Conservation (phyloP, 2,329 filamentous ascomycete species). For the Exophiala sp. region DNA sequence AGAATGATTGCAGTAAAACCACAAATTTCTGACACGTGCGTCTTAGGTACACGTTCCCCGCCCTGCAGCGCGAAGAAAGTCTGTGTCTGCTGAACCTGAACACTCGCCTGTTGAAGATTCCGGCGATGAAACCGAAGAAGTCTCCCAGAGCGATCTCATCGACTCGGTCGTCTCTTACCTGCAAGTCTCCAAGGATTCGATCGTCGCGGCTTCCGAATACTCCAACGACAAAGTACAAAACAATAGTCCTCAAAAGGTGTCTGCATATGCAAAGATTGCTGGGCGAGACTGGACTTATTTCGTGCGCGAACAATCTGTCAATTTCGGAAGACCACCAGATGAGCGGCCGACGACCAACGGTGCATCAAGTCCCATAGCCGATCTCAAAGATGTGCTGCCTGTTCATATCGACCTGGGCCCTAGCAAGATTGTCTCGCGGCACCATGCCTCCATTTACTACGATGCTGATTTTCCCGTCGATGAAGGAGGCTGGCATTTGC, state of each 20-base stretch:
- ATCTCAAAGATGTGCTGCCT: constrained; percentile 37
- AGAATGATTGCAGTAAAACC: constrained; percentile 1
- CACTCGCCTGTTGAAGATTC: constrained; percentile 42
- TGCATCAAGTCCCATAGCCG: constrained; percentile 46
- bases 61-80: constrained; percentile 12
- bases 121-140: constrained; percentile 39
- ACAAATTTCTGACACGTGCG: constrained; percentile 1
- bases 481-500: constrained; percentile 69
- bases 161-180: constrained; percentile 49
- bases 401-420: constrained; percentile 87
- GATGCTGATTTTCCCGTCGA: constrained; percentile 56
- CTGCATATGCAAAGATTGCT: constrained; percentile 50
- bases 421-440: constrained; percentile 74
- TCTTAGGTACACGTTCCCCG: constrained; percentile 20
- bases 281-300: constrained; percentile 53
- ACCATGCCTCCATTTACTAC: constrained; percentile 72
- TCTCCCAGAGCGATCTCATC: constrained; percentile 43
- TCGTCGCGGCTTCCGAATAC: constrained; percentile 44
- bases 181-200: constrained; percentile 41
- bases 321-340: constrained; percentile 49
- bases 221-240: constrained; percentile 42
- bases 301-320: constrained; percentile 47
- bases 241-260: constrained; percentile 41
- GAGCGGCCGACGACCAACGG: constrained; percentile 32
- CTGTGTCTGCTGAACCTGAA: constrained; percentile 35